phyloP scores from a whole-genome alignment of 768 basidiomycete species.

The Cystobasidium ongulense region DNA sequence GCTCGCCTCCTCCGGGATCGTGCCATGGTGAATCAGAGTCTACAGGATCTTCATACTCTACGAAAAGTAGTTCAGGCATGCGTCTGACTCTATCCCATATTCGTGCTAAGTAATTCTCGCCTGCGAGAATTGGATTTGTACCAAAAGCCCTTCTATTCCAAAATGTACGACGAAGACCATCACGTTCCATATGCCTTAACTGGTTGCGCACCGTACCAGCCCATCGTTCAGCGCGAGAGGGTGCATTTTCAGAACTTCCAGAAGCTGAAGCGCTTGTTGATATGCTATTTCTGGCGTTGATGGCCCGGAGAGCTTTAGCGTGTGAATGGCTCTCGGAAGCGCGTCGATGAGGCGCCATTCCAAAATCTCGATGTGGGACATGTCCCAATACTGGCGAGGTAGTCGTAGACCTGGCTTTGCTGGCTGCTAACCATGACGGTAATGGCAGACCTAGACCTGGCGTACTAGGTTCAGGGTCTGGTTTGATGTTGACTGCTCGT shows the following conservation, averaged over 20 bases:
- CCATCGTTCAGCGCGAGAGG: conserved; percentile 1
- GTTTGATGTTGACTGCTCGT: conserved; percentile 19
- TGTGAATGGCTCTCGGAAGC: not conserved
- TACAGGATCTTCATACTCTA: conserved; percentile 17
- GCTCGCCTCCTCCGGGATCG: not conserved
- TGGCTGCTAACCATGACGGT: not conserved
- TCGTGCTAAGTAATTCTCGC: not conserved
- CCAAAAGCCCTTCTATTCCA: not conserved
- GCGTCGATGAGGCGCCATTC: conserved; percentile 1
- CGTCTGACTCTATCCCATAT: not conserved
- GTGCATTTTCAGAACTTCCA: not conserved
- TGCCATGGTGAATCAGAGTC: not conserved
- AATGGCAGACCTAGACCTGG: not conserved
- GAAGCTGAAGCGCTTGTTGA: not conserved
- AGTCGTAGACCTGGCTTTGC: not conserved
- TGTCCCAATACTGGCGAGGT: not conserved
- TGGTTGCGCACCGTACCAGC: not conserved
- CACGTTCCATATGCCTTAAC: not conserved
- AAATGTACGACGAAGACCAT: conserved; percentile 1
- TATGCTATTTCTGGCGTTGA: not conserved
- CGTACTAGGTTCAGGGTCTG: not conserved
- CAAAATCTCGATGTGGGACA: conserved; percentile 16
- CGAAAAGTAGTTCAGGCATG: not conserved
- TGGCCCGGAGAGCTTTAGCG: not conserved
- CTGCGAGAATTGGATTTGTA: not conserved